Base-by-base conservation (phyloP, 768 basidiomycete genomes). In the Boletus bicolor region DNA sequence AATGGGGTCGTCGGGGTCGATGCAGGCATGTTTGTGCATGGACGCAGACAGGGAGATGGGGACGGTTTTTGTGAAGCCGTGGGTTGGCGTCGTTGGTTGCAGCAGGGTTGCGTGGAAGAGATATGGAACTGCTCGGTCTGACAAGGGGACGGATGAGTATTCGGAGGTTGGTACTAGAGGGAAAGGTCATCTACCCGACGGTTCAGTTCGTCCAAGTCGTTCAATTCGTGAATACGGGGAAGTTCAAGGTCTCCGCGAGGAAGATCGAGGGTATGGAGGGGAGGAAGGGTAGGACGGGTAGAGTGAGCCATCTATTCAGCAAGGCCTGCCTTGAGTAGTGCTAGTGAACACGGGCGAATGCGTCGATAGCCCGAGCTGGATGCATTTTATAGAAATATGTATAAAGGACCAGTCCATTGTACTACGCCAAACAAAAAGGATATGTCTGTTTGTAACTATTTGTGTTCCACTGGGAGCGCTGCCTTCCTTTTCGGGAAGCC, bases 251-350 rank as follows among this genome's bases (percentile, higher is more conserved):
- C 38, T 12, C 47, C 24, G 10, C 57, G 54, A 38, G 60, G 63
- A 24, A 83, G 75, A 51, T 77, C 67, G 53, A 83, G 79, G 10
- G 79, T 70, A 53, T 73, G 79, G 11, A 85, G 73, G 11, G 83
- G 72, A 14, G 83, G 83, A 12, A 85, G 78, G 1, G 76, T 79
- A 24, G 82, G 81, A 34, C 81, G 81, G 43, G 66, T 53, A 49
- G 73, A 52, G 47, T 52, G 43, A 6, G 46, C 50, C 63, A 68
- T 65, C 21, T 44, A 36, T 55, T 46, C 42, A 45, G 53, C 57
- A 58, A 58, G 66, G 57, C 66, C 61, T 46, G 64, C 63, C 53
- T 67, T 64, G 60, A 24, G 21, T 24, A 24, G 45, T 34, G 12
- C 21, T 24, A 15, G 34, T 45, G 8, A 9, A 51, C 5, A 10